These are phyloP conservation scores for Allantophomopsis cytisporea DNA, from an alignment of 2,329 filamentous ascomycete species.

Conservation along the genomic window DNA sequence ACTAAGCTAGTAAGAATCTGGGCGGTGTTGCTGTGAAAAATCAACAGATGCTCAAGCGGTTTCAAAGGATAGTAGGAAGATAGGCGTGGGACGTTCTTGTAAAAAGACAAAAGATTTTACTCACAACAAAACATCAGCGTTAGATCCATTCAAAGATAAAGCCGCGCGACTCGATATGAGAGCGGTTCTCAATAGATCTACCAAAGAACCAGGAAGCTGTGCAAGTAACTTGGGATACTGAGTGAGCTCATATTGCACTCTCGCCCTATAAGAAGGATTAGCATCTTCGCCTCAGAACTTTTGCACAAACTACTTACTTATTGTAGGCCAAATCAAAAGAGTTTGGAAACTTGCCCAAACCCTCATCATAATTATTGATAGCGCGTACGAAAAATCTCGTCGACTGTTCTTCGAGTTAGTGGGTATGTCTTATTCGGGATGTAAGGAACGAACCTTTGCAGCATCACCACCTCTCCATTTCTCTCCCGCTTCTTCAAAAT, in stretches of 20 bases:
- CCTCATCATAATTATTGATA: slow-evolving; percentile 51
- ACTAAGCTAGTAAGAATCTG: slow-evolving; percentile 56
- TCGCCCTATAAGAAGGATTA: slow-evolving; percentile 31
- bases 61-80: neutral
- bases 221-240: slow-evolving; percentile 50
- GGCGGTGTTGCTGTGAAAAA: slow-evolving; percentile 40
- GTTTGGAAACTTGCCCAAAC: slow-evolving; percentile 41
- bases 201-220: slow-evolving; percentile 36
- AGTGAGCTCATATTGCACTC: slow-evolving; percentile 55
- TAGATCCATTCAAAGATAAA: slow-evolving; percentile 41
- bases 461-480: slow-evolving; percentile 65
- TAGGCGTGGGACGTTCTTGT: neutral
- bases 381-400: slow-evolving; percentile 45
- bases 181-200: slow-evolving; percentile 43
- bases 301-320: slow-evolving; percentile 33
- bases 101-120: slow-evolving; percentile 3
- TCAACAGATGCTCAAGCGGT: slow-evolving; percentile 1
- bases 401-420: slow-evolving; percentile 12
- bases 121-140: slow-evolving; percentile 51
- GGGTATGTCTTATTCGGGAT: neutral
- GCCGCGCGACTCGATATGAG: slow-evolving; percentile 51
- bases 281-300: neutral
- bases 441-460: slow-evolving; percentile 28
- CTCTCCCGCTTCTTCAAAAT: slow-evolving; percentile 56
- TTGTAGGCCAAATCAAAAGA: slow-evolving; percentile 65